Evolutionary conservation across 2,329 filamentous ascomycete genomes (phyloP), one percentile per base, ranked within the genome.

Genomic region (Penicillium sp.): DNA sequence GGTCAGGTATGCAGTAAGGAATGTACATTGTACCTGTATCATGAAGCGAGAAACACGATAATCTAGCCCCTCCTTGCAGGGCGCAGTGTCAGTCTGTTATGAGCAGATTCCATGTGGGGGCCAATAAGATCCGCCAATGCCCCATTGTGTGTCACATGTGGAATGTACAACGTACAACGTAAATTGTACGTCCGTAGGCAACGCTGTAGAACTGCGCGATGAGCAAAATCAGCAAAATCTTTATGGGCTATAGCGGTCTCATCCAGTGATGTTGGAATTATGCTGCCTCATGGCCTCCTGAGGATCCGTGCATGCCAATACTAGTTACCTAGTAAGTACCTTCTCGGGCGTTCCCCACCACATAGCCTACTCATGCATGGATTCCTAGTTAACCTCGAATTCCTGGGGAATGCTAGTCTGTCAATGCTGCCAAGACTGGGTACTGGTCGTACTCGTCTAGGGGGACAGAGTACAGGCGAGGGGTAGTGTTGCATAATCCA

Each of bases 371-470:
- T 15, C 4, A 31, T 31, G n/a, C 23, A 48, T 46, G n/a, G 41
- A 25, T 21, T 38, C 29, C 40, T 51, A 40, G 47, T 50, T 21
- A 35, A 50, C 10, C 19, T 35, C 17, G 10, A 43, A 56, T 43
- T 45, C 6, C 54, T 56, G 54, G 54, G 54, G 54, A 56, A 56
- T 56, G 48, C 48, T 43, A 37, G 45, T 52, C 37, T 33, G 49
- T 31, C 21, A 27, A 27, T 49, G 9, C 19, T 38, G 54, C 54
- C 54, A 56, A 56, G 54, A 19, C 54, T 51, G 31, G 19, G 25
- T 25, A 19, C 25, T 21, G 27, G 31, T 48, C 23, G 40, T 53
- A 53, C 23, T 46, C 29, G 21, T 37, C 31, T 37, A 48, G 21
- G 46, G 29, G 17, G 29, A 29, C 13, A 7, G 29, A 23, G 21